Percentiles rank a stretch among this genome's conserved stretches.
Evolutionary conservation across 768 basidiomycete genomes (phyloP).

Genomic region (Leucogyrophana mollusca): DNA sequence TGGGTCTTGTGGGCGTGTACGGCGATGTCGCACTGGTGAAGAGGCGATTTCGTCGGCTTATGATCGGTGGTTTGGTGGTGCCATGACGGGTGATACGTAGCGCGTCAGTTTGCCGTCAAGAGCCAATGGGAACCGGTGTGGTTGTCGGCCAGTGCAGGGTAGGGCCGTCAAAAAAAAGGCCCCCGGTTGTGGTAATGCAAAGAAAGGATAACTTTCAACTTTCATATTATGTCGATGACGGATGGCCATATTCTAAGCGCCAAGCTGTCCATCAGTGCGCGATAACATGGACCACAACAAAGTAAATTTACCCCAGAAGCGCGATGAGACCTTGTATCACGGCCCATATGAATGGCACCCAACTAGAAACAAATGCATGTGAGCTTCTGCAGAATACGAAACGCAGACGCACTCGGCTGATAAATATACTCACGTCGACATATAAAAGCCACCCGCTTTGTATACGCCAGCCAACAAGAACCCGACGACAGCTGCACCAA

Average conservation of each 20-base stretch:
- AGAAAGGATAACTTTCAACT: no score
- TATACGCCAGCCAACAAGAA: conserved; percentile 39
- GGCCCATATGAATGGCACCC: conserved; percentile 44
- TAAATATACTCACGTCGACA: conserved; percentile 37
- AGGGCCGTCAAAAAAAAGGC: no score
- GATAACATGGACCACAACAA: neutral
- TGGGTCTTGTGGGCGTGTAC: no score
- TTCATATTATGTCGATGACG: conserved; percentile 38
- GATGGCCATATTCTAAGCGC: conserved; percentile 41
- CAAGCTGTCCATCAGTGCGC: neutral
- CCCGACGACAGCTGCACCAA: conserved; percentile 37
- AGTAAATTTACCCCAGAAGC: conserved; percentile 35
- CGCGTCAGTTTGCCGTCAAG: no score
- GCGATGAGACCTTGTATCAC: conserved; percentile 39
- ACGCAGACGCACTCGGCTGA: neutral
- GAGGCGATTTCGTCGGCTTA: no score
- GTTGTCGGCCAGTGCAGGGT: no score
- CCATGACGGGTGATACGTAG: no score
- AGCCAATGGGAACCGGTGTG: no score
- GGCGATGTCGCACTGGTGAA: no score
- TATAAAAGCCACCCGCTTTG: conserved; percentile 33
- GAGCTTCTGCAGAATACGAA: neutral
- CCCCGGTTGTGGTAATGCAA: no score
- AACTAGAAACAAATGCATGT: conserved; percentile 18
- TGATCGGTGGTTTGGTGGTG: no score